Evolutionary conservation across 805 yeast species (phyloP), one percentile per base, ranked within the genome.

Genomic region (Pichia thaimueangensis): DNA sequence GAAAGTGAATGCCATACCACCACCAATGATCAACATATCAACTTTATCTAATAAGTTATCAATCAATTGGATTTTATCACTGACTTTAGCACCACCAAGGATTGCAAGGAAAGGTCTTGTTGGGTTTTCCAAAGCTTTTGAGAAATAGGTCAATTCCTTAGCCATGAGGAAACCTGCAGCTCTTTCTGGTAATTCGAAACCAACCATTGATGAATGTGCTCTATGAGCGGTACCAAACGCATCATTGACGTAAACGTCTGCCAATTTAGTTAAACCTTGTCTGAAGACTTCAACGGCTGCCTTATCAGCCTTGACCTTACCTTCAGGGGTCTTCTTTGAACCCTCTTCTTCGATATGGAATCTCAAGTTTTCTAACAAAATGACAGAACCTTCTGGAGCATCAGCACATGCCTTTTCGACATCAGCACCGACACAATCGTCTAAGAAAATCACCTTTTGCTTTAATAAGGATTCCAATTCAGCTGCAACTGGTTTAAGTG

Each of bases 1-100:
- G 82, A 93, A 93, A 59, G 98, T 93, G 84, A 91, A 93, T 49
- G 98, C 93, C 98, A 93, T 93, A 74, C 98, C 98, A 74, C 98
- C 98, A 67, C 98, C 97, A 62, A 93, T 81, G 71, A 93, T 87
- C 67, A 93, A 76, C 52, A 82, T 70, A 71, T 93, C 84, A 62
- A 93, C 97, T 80, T 93, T 93, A 77, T 91, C 93, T 62, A 91
- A 78, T 70, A 80, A 75, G 81, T 89, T 93, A 75, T 93, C 97
- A 63, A 93, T 93, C 71, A 93, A 81, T 76, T 87, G 97, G 64
- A 93, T 93, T 83, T 93, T 93, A 73, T 93, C 98, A 54, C 95
- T 84, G 56, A 93, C 97, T 80, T 93, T 93, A 62, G 98, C 98
- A 75, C 98, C 98, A 69, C 98, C 98, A 56, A 93, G 79, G 67